Percentiles rank a stretch among this genome's conserved stretches.
These are phyloP conservation scores for Penicillium sp. DNA, from an alignment of 2,329 filamentous ascomycete genomes.

Conservation along the genomic window DNA sequence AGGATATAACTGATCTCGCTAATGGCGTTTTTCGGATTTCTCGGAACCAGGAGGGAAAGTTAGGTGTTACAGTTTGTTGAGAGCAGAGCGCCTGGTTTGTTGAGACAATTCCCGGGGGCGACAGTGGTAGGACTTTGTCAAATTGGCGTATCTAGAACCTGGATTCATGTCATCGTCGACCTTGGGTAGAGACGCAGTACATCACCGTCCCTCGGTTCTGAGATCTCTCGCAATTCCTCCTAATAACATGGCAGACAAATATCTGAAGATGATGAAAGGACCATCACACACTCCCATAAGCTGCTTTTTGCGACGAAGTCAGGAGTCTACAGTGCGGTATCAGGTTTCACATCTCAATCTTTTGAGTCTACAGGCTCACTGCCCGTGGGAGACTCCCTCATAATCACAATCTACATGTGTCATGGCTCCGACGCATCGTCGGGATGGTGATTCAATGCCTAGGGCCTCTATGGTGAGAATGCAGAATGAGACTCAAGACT, in stretches of 20 bases:
- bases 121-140: background rate
- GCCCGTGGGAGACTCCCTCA: background rate
- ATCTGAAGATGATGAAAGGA: background rate
- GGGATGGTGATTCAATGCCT: background rate
- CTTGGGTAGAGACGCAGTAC: background rate
- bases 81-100: background rate
- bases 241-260: background rate
- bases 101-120: background rate
- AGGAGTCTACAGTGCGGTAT: too few relatives aligned
- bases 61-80: too few relatives aligned
- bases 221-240: too few relatives aligned
- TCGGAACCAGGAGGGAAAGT: background rate
- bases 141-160: background rate
- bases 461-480: background rate
- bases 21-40: constrained; percentile 14
- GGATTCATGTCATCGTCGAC: background rate
- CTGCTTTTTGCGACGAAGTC: background rate
- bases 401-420: background rate
- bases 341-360: background rate
- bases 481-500: background rate
- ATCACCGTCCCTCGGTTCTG: too few relatives aligned
- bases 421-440: background rate
- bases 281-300: background rate
- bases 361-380: background rate
- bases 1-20: constrained; percentile 11